A percentile compares a stretch with the other conserved stretches of the same genome.
These are phyloP conservation scores for Penicillium sp. DNA, from an alignment of 2,329 filamentous ascomycete genomes.

Conservation along the genomic window DNA sequence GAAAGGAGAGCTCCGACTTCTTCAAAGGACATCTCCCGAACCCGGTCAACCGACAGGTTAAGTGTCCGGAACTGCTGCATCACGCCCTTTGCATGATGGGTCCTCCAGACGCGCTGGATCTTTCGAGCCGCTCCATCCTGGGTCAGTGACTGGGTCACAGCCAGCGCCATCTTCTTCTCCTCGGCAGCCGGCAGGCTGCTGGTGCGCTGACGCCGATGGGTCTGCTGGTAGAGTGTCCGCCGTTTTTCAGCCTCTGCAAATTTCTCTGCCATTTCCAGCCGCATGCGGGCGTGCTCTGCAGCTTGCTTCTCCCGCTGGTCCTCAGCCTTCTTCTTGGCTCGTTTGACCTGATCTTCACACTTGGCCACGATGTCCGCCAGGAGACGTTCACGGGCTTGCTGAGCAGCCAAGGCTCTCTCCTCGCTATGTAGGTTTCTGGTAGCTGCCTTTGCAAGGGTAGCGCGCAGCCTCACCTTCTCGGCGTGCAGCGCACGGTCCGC, in stretches of 20 bases:
- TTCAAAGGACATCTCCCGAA: constrained; percentile 54
- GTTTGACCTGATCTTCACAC: constrained; percentile 62
- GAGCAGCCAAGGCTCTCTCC: constrained; percentile 59
- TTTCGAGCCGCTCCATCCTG: constrained; percentile 52
- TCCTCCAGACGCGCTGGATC: constrained; percentile 57
- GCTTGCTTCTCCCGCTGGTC: constrained; percentile 62
- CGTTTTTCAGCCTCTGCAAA: constrained; percentile 60
- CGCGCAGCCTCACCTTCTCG: constrained; percentile 61
- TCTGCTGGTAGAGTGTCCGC: constrained; percentile 47
- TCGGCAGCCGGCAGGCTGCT: constrained; percentile 47
- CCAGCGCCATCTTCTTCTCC: constrained; percentile 40
- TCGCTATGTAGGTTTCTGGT: constrained; percentile 55
- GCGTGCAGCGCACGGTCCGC: constrained; percentile 62
- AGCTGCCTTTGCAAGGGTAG: constrained; percentile 57
- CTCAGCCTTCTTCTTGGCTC: constrained; percentile 63
- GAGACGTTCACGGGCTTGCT: constrained; percentile 59
- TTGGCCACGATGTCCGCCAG: constrained; percentile 61
- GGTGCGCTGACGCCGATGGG: constrained; percentile 49
- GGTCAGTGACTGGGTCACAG: constrained; percentile 40
- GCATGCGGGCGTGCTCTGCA: constrained; percentile 56
- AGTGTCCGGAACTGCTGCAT: constrained; percentile 51
- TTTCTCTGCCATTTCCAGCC: constrained; percentile 61
- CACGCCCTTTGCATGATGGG: constrained; percentile 46
- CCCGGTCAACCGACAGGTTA: constrained; percentile 50
- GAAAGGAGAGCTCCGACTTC: constrained; percentile 55